Evolutionary conservation across 2,329 filamentous ascomycete species (phyloP), one percentile per base, ranked within the genome.

Genomic region (Stagonosporopsis chrysanthemi): DNA sequence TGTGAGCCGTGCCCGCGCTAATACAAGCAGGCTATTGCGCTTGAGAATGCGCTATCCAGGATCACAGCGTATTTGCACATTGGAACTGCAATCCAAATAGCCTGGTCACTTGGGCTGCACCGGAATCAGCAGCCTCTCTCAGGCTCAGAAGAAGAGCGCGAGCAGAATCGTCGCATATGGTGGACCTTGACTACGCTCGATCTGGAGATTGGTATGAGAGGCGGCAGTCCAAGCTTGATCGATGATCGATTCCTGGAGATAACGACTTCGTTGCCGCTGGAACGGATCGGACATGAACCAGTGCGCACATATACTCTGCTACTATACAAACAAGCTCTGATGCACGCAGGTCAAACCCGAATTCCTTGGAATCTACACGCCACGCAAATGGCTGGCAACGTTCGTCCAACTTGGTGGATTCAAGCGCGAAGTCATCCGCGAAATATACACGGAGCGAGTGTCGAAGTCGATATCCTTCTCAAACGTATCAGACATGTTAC

Each of bases 141-240:
- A 6, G 68, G 65, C 4, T 62, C 61, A 6, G 53, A 64, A 7
- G 58, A 72, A 51, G 73, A 75, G 28, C 66, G 69, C 26, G 72
- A 76, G 35, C 72, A 72, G 33, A 70, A 74, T 45, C 68, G 74
- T 7, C 66, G 74, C 14, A 72, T 76, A 41, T 76, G 74, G 74
- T 76, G 73, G 73, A 75, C 74, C 8, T 47, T 76, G 9, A 75
- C 72, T 41, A 67, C 61, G 0, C 71, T 76, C 3, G 74, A 76
- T 36, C 68, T 73, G 46, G 74, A 76, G 38, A 64, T 75, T 39
- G 73, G 73, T 0, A 70, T 71, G n/a, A 63, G 73, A 61, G 70
- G 73, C 28, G 74, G 74, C 6, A 75, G 68, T 41, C 74, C 74
- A 4, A 69, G 64, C 9, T 51, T 75, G 9, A 69, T 76, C 14